A percentile compares a stretch with the other conserved stretches of the same genome.
Evolutionary conservation across 495 filamentous ascomycete genomes (phyloP).

Genomic region (Glutinoglossum americanum): DNA sequence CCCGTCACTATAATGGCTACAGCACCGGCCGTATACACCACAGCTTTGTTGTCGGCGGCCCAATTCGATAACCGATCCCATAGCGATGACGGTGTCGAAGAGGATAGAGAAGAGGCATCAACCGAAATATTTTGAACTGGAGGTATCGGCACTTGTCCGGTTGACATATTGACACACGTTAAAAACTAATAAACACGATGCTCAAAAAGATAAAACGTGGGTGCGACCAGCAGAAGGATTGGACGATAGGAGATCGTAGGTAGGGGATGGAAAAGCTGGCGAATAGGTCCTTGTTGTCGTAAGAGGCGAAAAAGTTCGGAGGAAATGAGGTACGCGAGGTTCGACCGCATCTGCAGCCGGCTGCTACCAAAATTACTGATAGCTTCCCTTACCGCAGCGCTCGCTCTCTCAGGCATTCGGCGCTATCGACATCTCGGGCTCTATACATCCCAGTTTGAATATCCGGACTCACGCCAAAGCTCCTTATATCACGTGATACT

Average conservation of each 20-base stretch:
- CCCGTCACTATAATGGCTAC: conserved; percentile 76
- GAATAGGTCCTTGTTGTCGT: neutral
- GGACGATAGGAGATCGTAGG: neutral
- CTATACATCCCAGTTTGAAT: no score
- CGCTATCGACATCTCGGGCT: no score
- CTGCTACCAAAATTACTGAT: neutral
- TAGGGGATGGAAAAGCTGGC: neutral
- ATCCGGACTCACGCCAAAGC: no score
- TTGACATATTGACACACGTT: conserved; percentile 4
- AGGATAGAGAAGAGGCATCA: neutral
- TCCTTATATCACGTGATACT: neutral
- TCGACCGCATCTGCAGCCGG: neutral
- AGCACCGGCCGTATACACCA: conserved; percentile 89
- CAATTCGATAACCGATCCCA: conserved; percentile 82
- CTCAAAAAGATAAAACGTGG: neutral
- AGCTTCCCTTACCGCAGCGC: neutral
- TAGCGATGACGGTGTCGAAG: conserved; percentile 27
- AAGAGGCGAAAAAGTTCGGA: neutral
- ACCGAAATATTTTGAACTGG: neutral
- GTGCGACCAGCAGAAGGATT: neutral
- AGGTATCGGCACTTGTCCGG: neutral
- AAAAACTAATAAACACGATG: neutral
- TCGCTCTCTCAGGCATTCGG: neutral
- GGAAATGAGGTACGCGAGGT: neutral
- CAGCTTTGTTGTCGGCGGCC: conserved; percentile 83